Base-by-base conservation (phyloP, 805 yeast species). In the Starmerella roubikii region DNA sequence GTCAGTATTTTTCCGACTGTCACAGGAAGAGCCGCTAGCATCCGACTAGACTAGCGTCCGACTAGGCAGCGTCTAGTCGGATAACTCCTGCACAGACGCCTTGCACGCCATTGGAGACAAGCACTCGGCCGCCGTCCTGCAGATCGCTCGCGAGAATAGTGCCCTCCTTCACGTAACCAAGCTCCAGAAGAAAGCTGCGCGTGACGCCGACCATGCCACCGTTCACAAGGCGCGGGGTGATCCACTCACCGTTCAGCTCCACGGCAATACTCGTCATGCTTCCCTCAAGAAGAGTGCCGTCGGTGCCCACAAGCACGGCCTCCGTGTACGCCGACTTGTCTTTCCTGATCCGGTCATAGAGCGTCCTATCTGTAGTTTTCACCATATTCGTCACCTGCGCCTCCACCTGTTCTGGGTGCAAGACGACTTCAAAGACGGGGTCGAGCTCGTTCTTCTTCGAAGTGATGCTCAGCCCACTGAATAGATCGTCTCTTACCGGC, bases 181-280 rank as follows among this genome's bases (percentile, higher is more conserved):
- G 71, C 12, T 62, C 55, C 10, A 84, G 53, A 34, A 88, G 58
- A 55, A 68, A 70, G 46, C 74, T 74, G 49, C 97, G 66, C 51
- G 74, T 72, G 0, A 79, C 84, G 10, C 97, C 96, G 58, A 84
- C 76, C 34, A 88, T 64, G 54, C 94, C 83, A 0, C 97, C 97
- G 11, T 51, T 61, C 1, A 74, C 62, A 23, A 85, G 61, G n/a
- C 66, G 61, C 1, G 98, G 97, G 0, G 97, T 88, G 3, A 76
- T 60, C 88, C 94, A 91, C 21, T 56, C 54, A 32, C 67, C 71
- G 4, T 55, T 56, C 9, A 7, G 24, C 36, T 73, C 56, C 30
- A 85, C 59, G 0, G 94, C 96, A 10, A 86, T 67, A 50, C 79
- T 83, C 12, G 91, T 75, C 15, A 84, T 76, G 2, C 91, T 73